Evolutionary conservation across 768 basidiomycete genomes (phyloP).

Genomic region (Lactifluus subvellereus): DNA sequence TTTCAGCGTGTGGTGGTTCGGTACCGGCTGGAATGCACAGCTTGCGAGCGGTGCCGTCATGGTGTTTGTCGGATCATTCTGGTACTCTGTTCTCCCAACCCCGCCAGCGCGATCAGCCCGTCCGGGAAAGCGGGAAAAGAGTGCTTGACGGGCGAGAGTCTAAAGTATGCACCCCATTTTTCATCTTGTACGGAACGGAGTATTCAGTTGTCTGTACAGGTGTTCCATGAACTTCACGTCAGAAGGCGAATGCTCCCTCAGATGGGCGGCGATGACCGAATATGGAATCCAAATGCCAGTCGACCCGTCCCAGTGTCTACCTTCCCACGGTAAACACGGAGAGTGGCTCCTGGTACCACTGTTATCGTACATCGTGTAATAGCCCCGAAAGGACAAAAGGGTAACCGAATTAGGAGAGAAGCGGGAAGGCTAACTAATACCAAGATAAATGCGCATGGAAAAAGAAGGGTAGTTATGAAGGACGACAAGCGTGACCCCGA

Average conservation of each 20-base stretch:
- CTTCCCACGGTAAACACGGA: constrained; percentile 19
- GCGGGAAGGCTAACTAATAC: constrained; percentile 3
- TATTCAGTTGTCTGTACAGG: no score
- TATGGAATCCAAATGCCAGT: neutral
- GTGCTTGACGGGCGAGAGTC: neutral
- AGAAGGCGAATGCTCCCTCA: neutral
- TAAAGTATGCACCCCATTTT: no score
- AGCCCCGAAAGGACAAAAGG: constrained; percentile 29
- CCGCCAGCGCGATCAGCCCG: constrained; percentile 15
- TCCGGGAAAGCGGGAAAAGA: constrained; percentile 6
- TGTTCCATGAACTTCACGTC: no score
- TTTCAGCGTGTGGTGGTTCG: constrained; percentile 83
- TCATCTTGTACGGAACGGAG: no score
- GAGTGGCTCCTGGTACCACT: constrained; percentile 1
- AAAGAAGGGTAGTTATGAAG: neutral
- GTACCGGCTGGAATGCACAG: constrained; percentile 61
- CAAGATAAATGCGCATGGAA: constrained; percentile 22
- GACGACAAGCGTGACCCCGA: constrained; percentile 1
- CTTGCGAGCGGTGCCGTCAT: constrained; percentile 62
- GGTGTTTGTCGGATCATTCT: constrained; percentile 64
- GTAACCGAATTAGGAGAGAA: constrained; percentile 9
- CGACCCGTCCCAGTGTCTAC: constrained; percentile 12
- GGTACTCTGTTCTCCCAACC: constrained; percentile 38
- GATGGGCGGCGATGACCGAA: neutral
- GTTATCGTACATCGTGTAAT: constrained; percentile 25